Evolutionary conservation across 2,329 filamentous ascomycete genomes (phyloP).

Genomic region (Aspergillus sp.): DNA sequence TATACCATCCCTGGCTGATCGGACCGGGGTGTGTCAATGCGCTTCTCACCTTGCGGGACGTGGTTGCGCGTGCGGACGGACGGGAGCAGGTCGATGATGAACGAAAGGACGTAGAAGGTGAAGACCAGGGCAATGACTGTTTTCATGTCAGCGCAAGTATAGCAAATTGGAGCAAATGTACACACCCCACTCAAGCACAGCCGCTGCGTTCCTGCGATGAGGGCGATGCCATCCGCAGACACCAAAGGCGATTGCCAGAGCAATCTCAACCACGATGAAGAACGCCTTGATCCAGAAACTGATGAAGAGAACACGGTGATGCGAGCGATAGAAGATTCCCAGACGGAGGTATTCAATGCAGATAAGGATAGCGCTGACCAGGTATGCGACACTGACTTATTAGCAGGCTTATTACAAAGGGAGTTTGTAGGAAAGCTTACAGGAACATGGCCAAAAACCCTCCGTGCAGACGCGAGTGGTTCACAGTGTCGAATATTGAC

Average conservation of each 20-base stretch:
- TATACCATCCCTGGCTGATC: slow-evolving; percentile 28
- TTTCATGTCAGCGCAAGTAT: neutral
- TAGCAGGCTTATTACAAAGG: neutral
- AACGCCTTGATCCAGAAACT: slow-evolving; percentile 87
- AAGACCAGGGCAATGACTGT: slow-evolving; percentile 76
- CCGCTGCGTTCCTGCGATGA: slow-evolving; percentile 65
- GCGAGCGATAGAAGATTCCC: slow-evolving; percentile 72
- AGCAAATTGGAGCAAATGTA: neutral
- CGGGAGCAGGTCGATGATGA: slow-evolving; percentile 84
- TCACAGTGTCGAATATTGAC: slow-evolving; percentile 81
- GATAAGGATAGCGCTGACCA: slow-evolving; percentile 83
- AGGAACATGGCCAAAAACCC: slow-evolving; percentile 83
- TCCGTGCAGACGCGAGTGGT: slow-evolving; percentile 70
- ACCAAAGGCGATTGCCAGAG: slow-evolving; percentile 70
- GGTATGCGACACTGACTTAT: slow-evolving; percentile 65
- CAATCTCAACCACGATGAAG: slow-evolving; percentile 82
- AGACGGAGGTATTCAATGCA: slow-evolving; percentile 90
- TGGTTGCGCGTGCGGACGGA: slow-evolving; percentile 66
- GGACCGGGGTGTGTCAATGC: slow-evolving; percentile 29
- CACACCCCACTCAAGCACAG: slow-evolving; percentile 73
- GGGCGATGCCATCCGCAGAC: slow-evolving; percentile 41
- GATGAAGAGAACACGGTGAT: slow-evolving; percentile 71
- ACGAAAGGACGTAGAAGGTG: slow-evolving; percentile 84
- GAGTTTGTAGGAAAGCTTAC: slow-evolving; percentile 30
- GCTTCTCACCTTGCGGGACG: slow-evolving; percentile 48